Evolutionary conservation across 2,329 filamentous ascomycete species (phyloP).

Genomic region (Arthrobotrys entomopaga): DNA sequence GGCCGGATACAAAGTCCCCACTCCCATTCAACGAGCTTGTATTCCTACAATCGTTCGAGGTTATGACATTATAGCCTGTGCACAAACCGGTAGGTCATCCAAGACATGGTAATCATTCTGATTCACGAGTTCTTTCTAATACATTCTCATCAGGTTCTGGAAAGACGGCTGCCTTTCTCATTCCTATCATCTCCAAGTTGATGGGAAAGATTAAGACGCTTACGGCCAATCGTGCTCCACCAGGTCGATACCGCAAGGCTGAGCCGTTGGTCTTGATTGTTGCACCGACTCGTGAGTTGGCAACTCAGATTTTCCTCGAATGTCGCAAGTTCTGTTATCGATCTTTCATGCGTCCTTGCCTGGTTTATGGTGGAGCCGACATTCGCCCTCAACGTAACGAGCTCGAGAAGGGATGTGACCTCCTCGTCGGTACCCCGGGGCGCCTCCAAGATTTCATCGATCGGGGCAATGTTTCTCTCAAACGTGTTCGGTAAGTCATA

Average conservation of each 20-base stretch:
- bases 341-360: conserved; percentile 90
- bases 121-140: conserved; percentile 8
- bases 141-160: conserved; percentile 77
- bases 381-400: conserved; percentile 75
- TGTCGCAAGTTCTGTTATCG: conserved; percentile 92
- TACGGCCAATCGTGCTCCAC: conserved; percentile 74
- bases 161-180: conserved; percentile 91
- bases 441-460: conserved; percentile 86
- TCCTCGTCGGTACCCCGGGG: conserved; percentile 88
- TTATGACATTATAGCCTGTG: conserved; percentile 85
- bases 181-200: conserved; percentile 86
- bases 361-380: conserved; percentile 86
- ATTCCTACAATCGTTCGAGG: conserved; percentile 81
- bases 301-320: conserved; percentile 94
- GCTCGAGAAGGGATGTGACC: conserved; percentile 83
- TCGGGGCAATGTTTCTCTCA: conserved; percentile 75
- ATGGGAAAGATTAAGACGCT: conserved; percentile 97
- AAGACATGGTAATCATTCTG: neutral
- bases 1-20: conserved; percentile 73
- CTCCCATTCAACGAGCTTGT: conserved; percentile 86
- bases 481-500: conserved; percentile 76
- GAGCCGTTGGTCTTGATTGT: conserved; percentile 90
- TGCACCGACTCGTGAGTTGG: conserved; percentile 86
- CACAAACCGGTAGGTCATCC: conserved; percentile 82
- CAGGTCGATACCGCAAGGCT: conserved; percentile 66